These are phyloP conservation scores for Ceratorhiza oryzae-sativae DNA, from an alignment of 1,284 basidiomycete genomes.

Conservation along the genomic window DNA sequence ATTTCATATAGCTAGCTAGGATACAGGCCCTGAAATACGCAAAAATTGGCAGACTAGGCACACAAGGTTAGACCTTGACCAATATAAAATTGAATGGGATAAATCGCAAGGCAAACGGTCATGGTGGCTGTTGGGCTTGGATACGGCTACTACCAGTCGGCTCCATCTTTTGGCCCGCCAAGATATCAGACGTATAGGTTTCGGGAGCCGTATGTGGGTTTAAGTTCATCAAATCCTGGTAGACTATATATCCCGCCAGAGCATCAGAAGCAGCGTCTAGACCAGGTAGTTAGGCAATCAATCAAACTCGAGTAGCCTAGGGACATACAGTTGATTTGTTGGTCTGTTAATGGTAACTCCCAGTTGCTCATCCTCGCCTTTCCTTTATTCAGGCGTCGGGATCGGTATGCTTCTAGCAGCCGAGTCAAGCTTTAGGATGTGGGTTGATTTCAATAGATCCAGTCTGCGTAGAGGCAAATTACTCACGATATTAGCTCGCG, in stretches of 20 bases:
- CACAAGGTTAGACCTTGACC: neutral
- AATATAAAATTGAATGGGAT: neutral
- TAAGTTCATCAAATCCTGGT: slow-evolving; percentile 8
- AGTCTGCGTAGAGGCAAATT: neutral
- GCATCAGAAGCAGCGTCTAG: slow-evolving; percentile 29
- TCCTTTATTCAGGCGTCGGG: neutral
- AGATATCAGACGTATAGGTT: slow-evolving; percentile 7
- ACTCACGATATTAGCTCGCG: slow-evolving; percentile 20
- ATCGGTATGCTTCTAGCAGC: slow-evolving; percentile 8
- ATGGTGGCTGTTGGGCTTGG: neutral
- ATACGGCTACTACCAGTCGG: neutral
- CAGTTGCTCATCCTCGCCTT: slow-evolving; percentile 24
- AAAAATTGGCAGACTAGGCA: neutral
- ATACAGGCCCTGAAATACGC: neutral
- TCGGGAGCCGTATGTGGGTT: neutral
- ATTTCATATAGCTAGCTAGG: no score
- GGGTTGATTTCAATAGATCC: neutral
- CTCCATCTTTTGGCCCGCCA: neutral
- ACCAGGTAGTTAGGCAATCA: neutral
- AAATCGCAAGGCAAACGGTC: neutral
- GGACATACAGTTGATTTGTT: slow-evolving; percentile 15
- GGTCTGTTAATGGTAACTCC: neutral
- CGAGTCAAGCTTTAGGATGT: neutral
- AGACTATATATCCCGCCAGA: slow-evolving; percentile 16
- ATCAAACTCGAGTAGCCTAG: neutral